Evolutionary conservation across 2,329 filamentous ascomycete species (phyloP), one percentile per base, ranked within the genome.

Genomic region (Aspergillus amoenus): DNA sequence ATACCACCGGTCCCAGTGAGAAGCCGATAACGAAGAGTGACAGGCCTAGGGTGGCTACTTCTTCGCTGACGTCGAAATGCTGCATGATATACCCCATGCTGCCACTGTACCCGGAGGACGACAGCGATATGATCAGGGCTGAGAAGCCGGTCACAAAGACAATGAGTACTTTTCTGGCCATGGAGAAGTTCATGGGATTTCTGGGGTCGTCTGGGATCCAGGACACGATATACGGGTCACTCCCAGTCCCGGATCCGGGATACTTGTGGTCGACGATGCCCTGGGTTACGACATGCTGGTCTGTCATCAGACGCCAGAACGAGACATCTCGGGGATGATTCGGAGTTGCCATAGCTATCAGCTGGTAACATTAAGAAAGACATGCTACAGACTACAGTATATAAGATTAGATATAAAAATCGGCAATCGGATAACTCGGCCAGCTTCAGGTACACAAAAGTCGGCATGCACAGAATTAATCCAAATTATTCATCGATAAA

Each of bases 11-110:
- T 6, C 78, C 75, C 46, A 79, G 68, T 7, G 77, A 77, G 57
- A 79, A 80, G 15, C 78, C 78, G 13, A 79, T 57, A 5, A 80
- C 73, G 57, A 78, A 80, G 9, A 80, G 70, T 7, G 77, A 79
- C 13, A 79, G 70, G 40, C 76, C 77, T 5, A 79, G 67, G 0
- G 71, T 77, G 3, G 70, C 71, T n/a, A 75, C 69, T 62, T 78
- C 75, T 1, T 64, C 64, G 12, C 69, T 66, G 27, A 73, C 61
- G 1, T 67, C 43, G 51, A 79, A 79, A 17, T 72, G 56, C 17
- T 53, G 24, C 51, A 71, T 59, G 32, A 78, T 75, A 45, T 76
- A 60, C 2, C 61, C 34, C 5, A 76, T 64, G 46, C 74, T 73
- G 48, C 76, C 76, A 6, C 71, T 73, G 56, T 77, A 78, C 3